Conservation (phyloP, 2,329 filamentous ascomycete species). For the Neophaeococcomyces mojaviensis region DNA sequence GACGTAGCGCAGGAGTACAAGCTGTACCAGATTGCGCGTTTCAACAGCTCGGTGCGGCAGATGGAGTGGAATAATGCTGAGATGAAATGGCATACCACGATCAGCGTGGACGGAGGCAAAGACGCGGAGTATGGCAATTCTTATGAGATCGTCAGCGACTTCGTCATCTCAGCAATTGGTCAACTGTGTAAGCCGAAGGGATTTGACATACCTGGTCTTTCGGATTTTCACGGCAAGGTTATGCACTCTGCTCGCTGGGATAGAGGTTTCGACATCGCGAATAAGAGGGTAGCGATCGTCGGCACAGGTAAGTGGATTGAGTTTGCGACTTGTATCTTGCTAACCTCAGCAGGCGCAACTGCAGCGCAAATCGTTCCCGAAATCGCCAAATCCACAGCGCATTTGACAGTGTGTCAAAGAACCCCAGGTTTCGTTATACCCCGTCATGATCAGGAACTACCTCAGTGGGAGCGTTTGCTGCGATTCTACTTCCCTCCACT, state of each 20-base stretch:
- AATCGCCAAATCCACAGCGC: conserved; percentile 42
- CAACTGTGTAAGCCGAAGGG: conserved; percentile 29
- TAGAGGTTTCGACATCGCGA: conserved; percentile 47
- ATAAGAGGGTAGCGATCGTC: conserved; percentile 50
- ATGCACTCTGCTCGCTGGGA: conserved; percentile 29
- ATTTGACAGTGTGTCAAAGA: conserved; percentile 49
- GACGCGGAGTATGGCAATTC: conserved; percentile 45
- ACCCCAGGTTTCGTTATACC: conserved; percentile 54
- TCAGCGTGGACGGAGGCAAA: conserved; percentile 46
- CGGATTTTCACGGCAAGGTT: conserved; percentile 25
- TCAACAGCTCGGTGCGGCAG: conserved; percentile 6
- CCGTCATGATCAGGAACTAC: conserved; percentile 42
- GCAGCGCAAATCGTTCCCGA: conserved; percentile 53
- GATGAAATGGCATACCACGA: conserved; percentile 45
- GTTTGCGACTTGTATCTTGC: background rate
- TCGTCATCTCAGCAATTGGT: conserved; percentile 46
- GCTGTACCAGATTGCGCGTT: conserved; percentile 7
- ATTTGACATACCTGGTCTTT: conserved; percentile 14
- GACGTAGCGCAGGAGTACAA: conserved; percentile 14
- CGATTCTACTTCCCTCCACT: conserved; percentile 45
- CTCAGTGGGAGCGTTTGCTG: conserved; percentile 33
- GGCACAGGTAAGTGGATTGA: conserved; percentile 35
- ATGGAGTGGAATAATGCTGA: conserved; percentile 9
- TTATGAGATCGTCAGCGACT: conserved; percentile 8
- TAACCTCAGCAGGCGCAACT: conserved; percentile 40